Evolutionary conservation across 2,329 filamentous ascomycete genomes (phyloP).

Genomic region (Claviceps humidiphila): DNA sequence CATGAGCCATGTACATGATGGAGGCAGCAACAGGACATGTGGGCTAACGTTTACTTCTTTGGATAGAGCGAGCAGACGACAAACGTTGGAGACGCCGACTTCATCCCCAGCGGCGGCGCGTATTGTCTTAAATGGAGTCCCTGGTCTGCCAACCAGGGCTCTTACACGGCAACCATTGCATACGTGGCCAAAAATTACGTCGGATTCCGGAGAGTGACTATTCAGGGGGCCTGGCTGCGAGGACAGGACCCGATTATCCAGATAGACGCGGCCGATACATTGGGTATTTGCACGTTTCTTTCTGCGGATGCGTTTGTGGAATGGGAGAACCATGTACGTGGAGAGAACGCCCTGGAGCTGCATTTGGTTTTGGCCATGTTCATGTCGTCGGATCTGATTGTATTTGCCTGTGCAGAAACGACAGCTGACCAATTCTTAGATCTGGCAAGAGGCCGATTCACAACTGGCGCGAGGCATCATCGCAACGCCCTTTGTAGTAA

Average conservation of each 20-base stretch:
- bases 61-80: conserved; percentile 10
- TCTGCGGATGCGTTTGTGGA: conserved; percentile 39
- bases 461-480: conserved; percentile 40
- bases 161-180: conserved; percentile 31
- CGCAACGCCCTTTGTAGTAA: conserved; percentile 35
- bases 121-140: conserved; percentile 43
- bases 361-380: background rate
- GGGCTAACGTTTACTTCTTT: background rate
- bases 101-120: conserved; percentile 31
- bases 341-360: too few relatives aligned
- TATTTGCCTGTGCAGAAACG: background rate
- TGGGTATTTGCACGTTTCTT: conserved; percentile 37
- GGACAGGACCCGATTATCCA: conserved; percentile 23
- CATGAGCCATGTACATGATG: too few relatives aligned
- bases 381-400: background rate
- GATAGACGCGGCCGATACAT: conserved; percentile 27
- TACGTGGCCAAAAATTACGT: conserved; percentile 39
- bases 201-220: conserved; percentile 38
- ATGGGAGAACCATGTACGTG: conserved; percentile 38
- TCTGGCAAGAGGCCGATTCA: conserved; percentile 26
- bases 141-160: conserved; percentile 27
- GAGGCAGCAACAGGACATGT: too few relatives aligned
- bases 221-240: conserved; percentile 22
- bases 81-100: conserved; percentile 33
- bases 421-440: conserved; percentile 15